phyloP scores from a whole-genome alignment of 1,139 yeast species.

The Yamadazyma blattariae region DNA sequence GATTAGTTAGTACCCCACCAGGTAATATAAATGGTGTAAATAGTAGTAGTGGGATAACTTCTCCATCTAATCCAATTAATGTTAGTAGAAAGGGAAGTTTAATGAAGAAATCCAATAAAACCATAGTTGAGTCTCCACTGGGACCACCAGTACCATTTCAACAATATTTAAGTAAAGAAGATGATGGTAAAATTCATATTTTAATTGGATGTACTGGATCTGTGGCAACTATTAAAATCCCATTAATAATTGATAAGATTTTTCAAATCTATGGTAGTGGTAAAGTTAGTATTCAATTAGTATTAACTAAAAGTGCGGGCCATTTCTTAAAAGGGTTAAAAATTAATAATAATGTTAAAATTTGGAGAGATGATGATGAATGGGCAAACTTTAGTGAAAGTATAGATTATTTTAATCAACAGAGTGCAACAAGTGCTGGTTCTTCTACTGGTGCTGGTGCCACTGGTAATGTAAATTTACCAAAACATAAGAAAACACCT shows the following conservation, averaged over 20 bases:
- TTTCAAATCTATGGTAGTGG: slow-evolving; percentile 71
- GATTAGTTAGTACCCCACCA: not conserved
- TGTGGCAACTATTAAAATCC: slow-evolving; percentile 92
- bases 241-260: slow-evolving; percentile 77
- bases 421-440: not conserved
- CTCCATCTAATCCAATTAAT: slow-evolving; percentile 18
- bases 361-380: slow-evolving; percentile 94
- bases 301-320: slow-evolving; percentile 79
- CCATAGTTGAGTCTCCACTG: slow-evolving; percentile 49
- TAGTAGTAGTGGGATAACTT: not conserved
- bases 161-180: slow-evolving; percentile 65
- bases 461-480: slow-evolving; percentile 1
- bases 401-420: slow-evolving; percentile 12
- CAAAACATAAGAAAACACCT: slow-evolving; percentile 36
- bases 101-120: slow-evolving; percentile 28
- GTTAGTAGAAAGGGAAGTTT: slow-evolving; percentile 22
- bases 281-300: slow-evolving; percentile 77
- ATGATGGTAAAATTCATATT: slow-evolving; percentile 81
- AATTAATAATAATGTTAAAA: slow-evolving; percentile 76
- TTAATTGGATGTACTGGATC: slow-evolving; percentile 93
- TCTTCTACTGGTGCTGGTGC: not conserved
- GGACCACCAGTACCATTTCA: slow-evolving; percentile 77
- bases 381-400: slow-evolving; percentile 62
- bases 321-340: slow-evolving; percentile 79
- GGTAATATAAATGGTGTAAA: not conserved